Base-by-base conservation (phyloP, 2,329 filamentous ascomycete genomes). In the Pseudopithomyces maydicus region DNA sequence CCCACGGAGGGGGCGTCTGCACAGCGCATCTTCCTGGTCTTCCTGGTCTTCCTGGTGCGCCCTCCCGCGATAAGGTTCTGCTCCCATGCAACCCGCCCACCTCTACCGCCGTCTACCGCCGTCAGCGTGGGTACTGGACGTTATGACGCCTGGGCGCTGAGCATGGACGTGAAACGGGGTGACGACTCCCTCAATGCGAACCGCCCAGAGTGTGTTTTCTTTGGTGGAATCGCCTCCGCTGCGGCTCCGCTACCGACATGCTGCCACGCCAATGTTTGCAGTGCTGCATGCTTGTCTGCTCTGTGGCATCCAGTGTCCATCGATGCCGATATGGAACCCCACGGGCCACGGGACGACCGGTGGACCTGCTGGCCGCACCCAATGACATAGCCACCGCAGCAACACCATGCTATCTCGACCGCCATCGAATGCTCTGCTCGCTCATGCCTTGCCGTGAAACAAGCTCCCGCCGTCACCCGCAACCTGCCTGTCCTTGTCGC, bases 81-180 rank as follows among this genome's bases (percentile, higher is more conserved):
- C 29, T 17, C 15, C 10, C 32, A 3, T 45, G n/a, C 23, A 17
- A 33, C 11, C 6, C 43, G 15, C 26, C 10, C 23, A 42, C 17
- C n/a, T 22, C 17, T 17, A 29, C 8, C 32, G 26, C 12, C 17
- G 29, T 42, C n/a, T 33, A 51, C 33, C 38, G 42, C 39, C 38
- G 46, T 56, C 58, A 54, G 17, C 32, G 48, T 56, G 45, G 43
- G n/a, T n/a, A n/a, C n/a, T 52, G 43, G 26, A 29, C 8, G 26
- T 8, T 29, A 59, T 49, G 45, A 55, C 55, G 55, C 51, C 54
- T 49, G 38, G 36, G 52, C 56, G 49, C 43, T 52, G 54, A 55
- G 55, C 63, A 62, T 64, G 58, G 64, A 57, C 62, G 58, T 58
- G 64, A 66, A 66, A 66, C 64, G 52, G 33, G 38, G 41, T 57